Conservation (phyloP, 2,329 filamentous ascomycete genomes). For the Fusarium newnesense region DNA sequence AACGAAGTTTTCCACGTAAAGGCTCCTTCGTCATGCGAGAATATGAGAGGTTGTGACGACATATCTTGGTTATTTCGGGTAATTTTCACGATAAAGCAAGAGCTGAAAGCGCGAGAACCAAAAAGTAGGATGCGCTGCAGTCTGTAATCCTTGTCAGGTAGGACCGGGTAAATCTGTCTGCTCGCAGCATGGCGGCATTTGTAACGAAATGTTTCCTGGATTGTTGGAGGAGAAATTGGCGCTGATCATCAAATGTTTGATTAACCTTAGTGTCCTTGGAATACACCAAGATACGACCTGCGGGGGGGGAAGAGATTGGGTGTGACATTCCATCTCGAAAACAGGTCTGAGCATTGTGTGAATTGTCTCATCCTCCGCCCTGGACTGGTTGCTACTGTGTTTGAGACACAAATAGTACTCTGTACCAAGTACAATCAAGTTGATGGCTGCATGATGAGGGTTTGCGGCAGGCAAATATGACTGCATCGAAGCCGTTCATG, state of each 20-base stretch:
- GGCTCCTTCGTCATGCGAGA: neutral
- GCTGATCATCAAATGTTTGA: slow-evolving; percentile 11
- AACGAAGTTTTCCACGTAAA: neutral
- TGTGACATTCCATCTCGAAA: slow-evolving; percentile 1
- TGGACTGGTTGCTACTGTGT: neutral
- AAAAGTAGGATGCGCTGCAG: neutral
- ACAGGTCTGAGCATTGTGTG: neutral
- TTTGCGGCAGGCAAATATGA: neutral
- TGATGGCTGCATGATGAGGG: neutral
- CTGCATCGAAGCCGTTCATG: neutral
- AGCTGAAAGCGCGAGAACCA: neutral
- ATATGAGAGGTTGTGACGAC: neutral
- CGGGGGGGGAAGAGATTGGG: slow-evolving; percentile 2
- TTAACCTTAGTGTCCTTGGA: neutral
- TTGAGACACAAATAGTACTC: neutral
- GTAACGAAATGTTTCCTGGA: neutral
- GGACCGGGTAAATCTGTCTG: neutral
- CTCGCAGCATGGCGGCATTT: neutral
- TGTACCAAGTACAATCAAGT: neutral
- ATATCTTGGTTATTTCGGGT: neutral
- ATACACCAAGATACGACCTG: neutral
- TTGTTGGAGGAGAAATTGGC: neutral
- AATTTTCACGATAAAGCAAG: neutral
- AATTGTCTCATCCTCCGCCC: neutral
- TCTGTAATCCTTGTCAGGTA: neutral